Percentiles rank a stretch among this genome's conserved stretches.
Conservation (phyloP, 2,329 filamentous ascomycete genomes). For the Leptographium radiaticola region DNA sequence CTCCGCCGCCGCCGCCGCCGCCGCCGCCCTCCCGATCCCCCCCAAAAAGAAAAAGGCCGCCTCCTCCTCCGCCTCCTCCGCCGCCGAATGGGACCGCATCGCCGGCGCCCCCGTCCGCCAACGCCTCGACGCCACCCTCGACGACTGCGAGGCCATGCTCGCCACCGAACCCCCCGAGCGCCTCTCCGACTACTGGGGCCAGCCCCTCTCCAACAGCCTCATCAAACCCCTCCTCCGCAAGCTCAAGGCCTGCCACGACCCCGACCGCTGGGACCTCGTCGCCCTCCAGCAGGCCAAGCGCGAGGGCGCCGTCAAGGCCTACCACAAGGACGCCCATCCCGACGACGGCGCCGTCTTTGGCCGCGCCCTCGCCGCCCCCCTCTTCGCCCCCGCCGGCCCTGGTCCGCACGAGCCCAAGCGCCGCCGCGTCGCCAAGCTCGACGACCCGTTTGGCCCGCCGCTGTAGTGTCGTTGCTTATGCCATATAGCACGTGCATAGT, state of each 20-base stretch:
- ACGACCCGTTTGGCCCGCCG: slow-evolving; percentile 35
- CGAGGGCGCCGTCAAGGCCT: slow-evolving; percentile 28
- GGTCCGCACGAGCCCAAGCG: slow-evolving; percentile 26
- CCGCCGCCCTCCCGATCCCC: neutral
- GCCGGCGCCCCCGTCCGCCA: slow-evolving; percentile 22
- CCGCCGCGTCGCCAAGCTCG: slow-evolving; percentile 26
- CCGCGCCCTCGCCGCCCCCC: no score
- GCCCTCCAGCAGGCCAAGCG: slow-evolving; percentile 53
- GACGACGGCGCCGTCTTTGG: slow-evolving; percentile 34
- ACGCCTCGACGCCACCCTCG: slow-evolving; percentile 36
- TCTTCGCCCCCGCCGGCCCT: slow-evolving; percentile 13
- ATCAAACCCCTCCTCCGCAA: slow-evolving; percentile 53
- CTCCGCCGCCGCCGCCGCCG: slow-evolving; percentile 13
- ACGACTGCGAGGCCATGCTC: slow-evolving; percentile 39
- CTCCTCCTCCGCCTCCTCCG: neutral
- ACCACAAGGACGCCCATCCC: slow-evolving; percentile 12
- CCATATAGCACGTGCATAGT: no score
- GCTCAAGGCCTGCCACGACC: slow-evolving; percentile 60
- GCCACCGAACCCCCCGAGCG: slow-evolving; percentile 43
- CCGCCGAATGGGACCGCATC: slow-evolving; percentile 13
- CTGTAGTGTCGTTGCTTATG: slow-evolving; percentile 12
- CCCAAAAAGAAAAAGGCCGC: slow-evolving; percentile 2
- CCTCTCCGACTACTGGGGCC: slow-evolving; percentile 38
- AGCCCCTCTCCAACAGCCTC: slow-evolving; percentile 32
- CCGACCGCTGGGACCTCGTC: slow-evolving; percentile 59